Evolutionary conservation across 805 yeast genomes (phyloP).

Genomic region (Candida mattraensis): DNA sequence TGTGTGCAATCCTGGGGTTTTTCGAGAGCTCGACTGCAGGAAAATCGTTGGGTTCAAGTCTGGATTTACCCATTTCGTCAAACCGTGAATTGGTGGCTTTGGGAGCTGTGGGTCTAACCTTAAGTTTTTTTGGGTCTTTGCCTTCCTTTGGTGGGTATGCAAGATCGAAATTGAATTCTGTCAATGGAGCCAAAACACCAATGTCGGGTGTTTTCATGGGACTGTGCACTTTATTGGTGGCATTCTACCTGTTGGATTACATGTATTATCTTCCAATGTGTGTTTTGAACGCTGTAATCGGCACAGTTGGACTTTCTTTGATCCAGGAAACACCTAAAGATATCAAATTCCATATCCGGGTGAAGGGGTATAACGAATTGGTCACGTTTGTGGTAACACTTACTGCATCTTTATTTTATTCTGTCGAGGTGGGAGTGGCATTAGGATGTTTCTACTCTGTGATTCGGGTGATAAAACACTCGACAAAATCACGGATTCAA

Average conservation of each 20-base stretch:
- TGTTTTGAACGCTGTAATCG: constrained; percentile 75
- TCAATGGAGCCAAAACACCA: constrained; percentile 86
- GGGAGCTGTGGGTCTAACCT: constrained; percentile 70
- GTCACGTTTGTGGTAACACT: constrained; percentile 66
- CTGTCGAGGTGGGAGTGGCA: constrained; percentile 87
- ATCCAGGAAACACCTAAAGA: constrained; percentile 86
- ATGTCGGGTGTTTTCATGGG: constrained; percentile 85
- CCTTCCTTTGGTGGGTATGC: constrained; percentile 98
- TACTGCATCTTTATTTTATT: constrained; percentile 61
- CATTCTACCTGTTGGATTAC: constrained; percentile 55
- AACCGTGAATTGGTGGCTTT: constrained; percentile 90
- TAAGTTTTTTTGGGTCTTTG: constrained; percentile 61
- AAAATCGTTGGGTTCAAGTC: constrained; percentile 76
- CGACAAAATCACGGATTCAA: constrained; percentile 81
- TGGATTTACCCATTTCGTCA: constrained; percentile 71
- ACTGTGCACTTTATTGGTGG: constrained; percentile 63
- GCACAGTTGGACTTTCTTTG: constrained; percentile 72
- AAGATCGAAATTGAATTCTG: constrained; percentile 82
- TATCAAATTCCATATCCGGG: constrained; percentile 65
- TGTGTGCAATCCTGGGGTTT: constrained; percentile 84
- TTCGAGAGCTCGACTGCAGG: constrained; percentile 93
- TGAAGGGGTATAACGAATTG: constrained; percentile 77
- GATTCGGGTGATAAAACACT: constrained; percentile 74
- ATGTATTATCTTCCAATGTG: constrained; percentile 78
- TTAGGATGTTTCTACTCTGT: constrained; percentile 84